phyloP scores from a whole-genome alignment of 1,284 basidiomycete genomes.

The Cutaneotrichosporon spelunceum region DNA sequence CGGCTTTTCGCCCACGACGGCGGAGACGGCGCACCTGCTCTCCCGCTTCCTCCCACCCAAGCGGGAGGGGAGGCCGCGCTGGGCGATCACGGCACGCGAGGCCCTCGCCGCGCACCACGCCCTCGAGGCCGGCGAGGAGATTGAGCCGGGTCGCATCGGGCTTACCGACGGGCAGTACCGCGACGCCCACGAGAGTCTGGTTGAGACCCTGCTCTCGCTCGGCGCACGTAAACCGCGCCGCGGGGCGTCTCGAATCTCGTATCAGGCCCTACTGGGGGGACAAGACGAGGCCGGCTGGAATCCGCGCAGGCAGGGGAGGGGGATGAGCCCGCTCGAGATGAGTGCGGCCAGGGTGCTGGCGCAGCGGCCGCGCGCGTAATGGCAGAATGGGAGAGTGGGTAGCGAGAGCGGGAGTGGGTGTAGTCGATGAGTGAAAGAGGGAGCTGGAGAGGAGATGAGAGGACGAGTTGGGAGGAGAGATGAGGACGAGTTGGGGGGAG shows the following conservation, averaged over 20 bases:
- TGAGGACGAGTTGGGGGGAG: too few relatives aligned
- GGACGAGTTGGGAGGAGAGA: too few relatives aligned
- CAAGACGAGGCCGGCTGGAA: constrained; percentile 8
- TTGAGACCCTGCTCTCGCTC: constrained; percentile 34
- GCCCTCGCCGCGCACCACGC: constrained; percentile 17
- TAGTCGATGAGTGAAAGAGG: neutral
- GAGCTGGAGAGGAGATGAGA: neutral
- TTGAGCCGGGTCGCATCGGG: constrained; percentile 23
- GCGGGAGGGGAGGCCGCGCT: constrained; percentile 28
- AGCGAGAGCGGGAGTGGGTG: neutral
- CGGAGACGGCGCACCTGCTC: constrained; percentile 41
- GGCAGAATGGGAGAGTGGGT: neutral
- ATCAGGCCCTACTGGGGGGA: constrained; percentile 12
- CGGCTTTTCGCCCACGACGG: constrained; percentile 33
- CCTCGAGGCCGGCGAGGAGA: constrained; percentile 23
- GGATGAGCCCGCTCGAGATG: constrained; percentile 45
- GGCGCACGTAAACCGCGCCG: neutral
- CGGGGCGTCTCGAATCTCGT: constrained; percentile 10
- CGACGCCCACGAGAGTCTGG: constrained; percentile 41
- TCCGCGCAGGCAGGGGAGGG: constrained; percentile 13
- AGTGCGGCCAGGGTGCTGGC: constrained; percentile 39
- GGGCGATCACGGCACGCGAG: constrained; percentile 26
- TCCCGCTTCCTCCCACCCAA: constrained; percentile 40
- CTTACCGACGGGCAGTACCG: constrained; percentile 46
- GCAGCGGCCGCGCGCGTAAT: constrained; percentile 33